phyloP scores from a whole-genome alignment of 78 protist genomes.

The Dictyostelium intermedium region DNA sequence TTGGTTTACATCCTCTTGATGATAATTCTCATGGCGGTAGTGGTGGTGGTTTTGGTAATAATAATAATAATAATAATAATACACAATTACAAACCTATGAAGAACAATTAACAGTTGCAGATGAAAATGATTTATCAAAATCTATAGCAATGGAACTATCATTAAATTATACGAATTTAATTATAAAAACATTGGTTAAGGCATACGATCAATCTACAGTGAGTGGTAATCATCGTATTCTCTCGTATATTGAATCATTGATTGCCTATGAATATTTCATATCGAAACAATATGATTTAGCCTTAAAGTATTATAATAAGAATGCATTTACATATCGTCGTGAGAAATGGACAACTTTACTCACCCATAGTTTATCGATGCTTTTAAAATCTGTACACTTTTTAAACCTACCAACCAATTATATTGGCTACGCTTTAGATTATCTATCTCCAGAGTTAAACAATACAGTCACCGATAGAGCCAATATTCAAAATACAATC shows the following conservation, averaged over 20 bases:
- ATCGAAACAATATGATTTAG: constrained; percentile 39
- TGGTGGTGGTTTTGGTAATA: not conserved
- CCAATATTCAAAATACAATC: constrained; percentile 29
- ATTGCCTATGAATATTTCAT: constrained; percentile 68
- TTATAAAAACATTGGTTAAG: not conserved
- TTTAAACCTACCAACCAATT: constrained; percentile 49
- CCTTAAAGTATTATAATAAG: constrained; percentile 31
- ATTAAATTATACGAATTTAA: constrained; percentile 5
- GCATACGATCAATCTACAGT: constrained; percentile 34
- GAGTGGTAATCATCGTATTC: constrained; percentile 23
- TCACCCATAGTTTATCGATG: constrained; percentile 51
- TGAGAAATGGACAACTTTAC: constrained; percentile 74
- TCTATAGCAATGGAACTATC: constrained; percentile 30
- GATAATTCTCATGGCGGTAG: too few relatives aligned
- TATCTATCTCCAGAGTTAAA: constrained; percentile 59
- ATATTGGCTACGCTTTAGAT: constrained; percentile 62
- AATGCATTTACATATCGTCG: constrained; percentile 72
- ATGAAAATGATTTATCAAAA: constrained; percentile 25
- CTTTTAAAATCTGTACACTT: constrained; percentile 41
- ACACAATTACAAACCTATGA: not conserved
- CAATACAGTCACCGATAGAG: not conserved
- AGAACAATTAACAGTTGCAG: not conserved
- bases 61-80: not conserved
- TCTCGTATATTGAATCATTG: constrained; percentile 49
- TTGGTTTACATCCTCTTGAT: constrained; percentile 49